phyloP scores from a whole-genome alignment of 257 asterid species.

The Capsicum rhomboideum region DNA sequence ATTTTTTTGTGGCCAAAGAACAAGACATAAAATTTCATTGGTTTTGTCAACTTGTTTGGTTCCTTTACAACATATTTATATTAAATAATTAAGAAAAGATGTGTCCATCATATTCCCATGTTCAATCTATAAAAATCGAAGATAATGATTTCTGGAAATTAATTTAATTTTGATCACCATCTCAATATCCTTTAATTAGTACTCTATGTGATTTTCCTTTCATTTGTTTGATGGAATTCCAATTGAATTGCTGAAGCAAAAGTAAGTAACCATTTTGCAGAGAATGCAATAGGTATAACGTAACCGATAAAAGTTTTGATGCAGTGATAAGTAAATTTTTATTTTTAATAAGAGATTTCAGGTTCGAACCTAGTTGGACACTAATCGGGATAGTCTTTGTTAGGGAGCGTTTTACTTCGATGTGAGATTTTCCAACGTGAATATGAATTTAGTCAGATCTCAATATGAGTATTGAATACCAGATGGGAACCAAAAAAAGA shows the following conservation, averaged over 20 bases:
- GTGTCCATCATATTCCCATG: background rate
- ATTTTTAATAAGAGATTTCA: background rate
- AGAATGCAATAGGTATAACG: background rate
- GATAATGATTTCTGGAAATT: background rate
- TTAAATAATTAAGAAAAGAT: background rate
- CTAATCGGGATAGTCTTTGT: background rate
- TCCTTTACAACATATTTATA: background rate
- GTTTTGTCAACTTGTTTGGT: background rate
- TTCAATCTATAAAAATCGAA: background rate
- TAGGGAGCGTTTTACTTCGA: background rate
- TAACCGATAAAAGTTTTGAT: background rate
- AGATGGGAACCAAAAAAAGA: background rate
- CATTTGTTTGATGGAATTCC: background rate
- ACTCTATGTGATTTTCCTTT: background rate
- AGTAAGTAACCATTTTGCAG: background rate
- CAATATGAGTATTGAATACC: no score
- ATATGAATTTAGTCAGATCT: background rate
- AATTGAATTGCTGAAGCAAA: background rate
- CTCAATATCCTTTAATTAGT: background rate
- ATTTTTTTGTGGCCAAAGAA: background rate
- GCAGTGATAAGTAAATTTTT: no score
- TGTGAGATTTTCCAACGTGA: background rate
- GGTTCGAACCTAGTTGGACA: background rate
- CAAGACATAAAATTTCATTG: background rate
- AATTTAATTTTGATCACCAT: background rate